Evolutionary conservation across 2,329 filamentous ascomycete species (phyloP).

Genomic region (Xylaria sp.): DNA sequence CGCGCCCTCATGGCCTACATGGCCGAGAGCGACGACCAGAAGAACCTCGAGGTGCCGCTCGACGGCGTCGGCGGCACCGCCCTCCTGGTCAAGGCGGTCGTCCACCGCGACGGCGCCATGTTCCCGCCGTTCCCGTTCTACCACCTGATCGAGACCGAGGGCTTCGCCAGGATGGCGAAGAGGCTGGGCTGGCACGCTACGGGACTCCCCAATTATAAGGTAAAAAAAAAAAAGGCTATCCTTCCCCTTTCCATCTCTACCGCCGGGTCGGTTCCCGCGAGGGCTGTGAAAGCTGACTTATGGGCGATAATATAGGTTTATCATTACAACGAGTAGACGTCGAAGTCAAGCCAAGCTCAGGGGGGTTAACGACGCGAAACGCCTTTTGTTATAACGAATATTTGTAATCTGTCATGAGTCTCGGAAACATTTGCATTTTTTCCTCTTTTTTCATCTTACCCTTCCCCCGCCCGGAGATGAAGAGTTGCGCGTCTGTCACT

Average conservation of each 20-base stretch:
- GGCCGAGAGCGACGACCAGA: constrained; percentile 58
- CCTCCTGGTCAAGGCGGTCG: constrained; percentile 91
- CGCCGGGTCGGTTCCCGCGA: neutral
- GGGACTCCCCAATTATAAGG: constrained; percentile 96
- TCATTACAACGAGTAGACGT: constrained; percentile 79
- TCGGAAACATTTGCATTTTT: constrained; percentile 28
- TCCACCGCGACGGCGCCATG: constrained; percentile 97
- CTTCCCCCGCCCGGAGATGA: constrained; percentile 14
- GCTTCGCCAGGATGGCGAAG: constrained; percentile 96
- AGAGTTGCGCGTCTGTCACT: constrained; percentile 21
- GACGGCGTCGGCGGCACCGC: constrained; percentile 95
- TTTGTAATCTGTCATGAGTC: constrained; percentile 26
- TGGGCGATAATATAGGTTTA: constrained; percentile 65
- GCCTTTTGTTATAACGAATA: constrained; percentile 25
- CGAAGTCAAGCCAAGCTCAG: constrained; percentile 9
- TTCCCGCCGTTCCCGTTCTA: constrained; percentile 97
- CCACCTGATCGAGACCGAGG: constrained; percentile 95
- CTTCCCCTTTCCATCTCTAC: too few species aligned
- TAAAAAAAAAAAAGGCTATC: constrained; percentile 50
- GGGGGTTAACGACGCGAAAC: constrained; percentile 14
- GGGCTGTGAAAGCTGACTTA: constrained; percentile 11
- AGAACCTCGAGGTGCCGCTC: constrained; percentile 68
- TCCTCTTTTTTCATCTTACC: neutral
- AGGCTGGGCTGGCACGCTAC: constrained; percentile 82
- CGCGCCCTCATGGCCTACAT: constrained; percentile 89